These are phyloP conservation scores for Volvariella volvacea DNA, from an alignment of 1,284 basidiomycete species.

Conservation along the genomic window DNA sequence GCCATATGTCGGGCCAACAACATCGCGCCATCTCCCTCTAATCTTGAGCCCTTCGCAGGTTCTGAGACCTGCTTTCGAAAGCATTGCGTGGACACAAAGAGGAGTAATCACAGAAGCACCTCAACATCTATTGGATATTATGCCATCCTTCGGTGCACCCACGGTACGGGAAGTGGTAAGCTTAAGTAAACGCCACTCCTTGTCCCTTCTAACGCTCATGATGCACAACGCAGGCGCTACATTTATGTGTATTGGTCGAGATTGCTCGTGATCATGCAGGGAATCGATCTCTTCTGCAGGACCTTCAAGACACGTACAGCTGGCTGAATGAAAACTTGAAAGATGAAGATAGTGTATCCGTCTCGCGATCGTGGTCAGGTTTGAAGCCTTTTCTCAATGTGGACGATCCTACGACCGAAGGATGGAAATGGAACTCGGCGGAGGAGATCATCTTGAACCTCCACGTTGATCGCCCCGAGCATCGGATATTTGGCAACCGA, in stretches of 20 bases:
- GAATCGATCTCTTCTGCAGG: slow-evolving; percentile 25
- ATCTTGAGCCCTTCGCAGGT: slow-evolving; percentile 32
- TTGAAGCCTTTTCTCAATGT: slow-evolving; percentile 34
- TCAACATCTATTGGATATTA: slow-evolving; percentile 28
- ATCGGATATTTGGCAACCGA: too few species aligned
- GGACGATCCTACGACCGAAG: slow-evolving; percentile 17
- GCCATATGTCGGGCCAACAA: slow-evolving; percentile 7
- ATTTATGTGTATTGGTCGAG: too few species aligned
- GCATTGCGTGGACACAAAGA: slow-evolving; percentile 39
- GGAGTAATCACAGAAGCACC: slow-evolving; percentile 20
- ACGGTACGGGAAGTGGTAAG: too few species aligned
- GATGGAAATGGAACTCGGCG: slow-evolving; percentile 27
- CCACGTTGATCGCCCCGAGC: background rate
- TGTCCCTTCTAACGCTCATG: too few species aligned
- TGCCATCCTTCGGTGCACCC: too few species aligned
- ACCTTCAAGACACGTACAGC: slow-evolving; percentile 29
- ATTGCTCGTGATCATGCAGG: too few species aligned
- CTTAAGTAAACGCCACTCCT: too few species aligned
- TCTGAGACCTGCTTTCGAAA: slow-evolving; percentile 25
- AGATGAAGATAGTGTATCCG: slow-evolving; percentile 10
- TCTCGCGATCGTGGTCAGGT: slow-evolving; percentile 13
- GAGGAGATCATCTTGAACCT: slow-evolving; percentile 25
- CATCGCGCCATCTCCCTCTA: slow-evolving; percentile 14
- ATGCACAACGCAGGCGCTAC: too few species aligned
- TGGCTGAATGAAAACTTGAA: slow-evolving; percentile 25